Percentiles rank a stretch among this genome's conserved stretches.
Conservation (phyloP, 495 filamentous ascomycete genomes). For the Neurospora tetrasperma region DNA sequence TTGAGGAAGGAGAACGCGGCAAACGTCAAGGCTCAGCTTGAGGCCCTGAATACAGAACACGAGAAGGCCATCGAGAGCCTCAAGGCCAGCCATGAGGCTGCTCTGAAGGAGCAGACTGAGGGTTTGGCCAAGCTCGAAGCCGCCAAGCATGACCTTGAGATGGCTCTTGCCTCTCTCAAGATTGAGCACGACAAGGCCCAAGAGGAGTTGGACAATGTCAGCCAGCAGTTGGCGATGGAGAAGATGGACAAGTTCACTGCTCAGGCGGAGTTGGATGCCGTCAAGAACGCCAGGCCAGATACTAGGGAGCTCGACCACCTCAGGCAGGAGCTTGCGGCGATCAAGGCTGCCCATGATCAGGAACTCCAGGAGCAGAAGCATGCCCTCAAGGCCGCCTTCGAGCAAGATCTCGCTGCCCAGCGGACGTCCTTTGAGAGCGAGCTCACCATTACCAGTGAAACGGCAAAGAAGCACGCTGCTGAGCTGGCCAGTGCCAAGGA, state of each 20-base stretch:
- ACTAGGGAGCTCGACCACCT: conserved; percentile 34
- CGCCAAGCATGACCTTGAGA: conserved; percentile 15
- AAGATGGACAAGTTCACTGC: conserved; percentile 46
- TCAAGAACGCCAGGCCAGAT: conserved; percentile 41
- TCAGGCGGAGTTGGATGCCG: conserved; percentile 43
- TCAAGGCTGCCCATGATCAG: conserved; percentile 13
- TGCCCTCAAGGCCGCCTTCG: conserved; percentile 27
- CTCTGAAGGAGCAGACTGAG: conserved; percentile 8
- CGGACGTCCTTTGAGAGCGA: conserved; percentile 3
- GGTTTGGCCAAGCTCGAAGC: conserved; percentile 14
- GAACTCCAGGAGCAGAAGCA: conserved; percentile 22
- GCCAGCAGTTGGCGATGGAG: conserved; percentile 39
- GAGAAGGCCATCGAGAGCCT: conserved; percentile 31
- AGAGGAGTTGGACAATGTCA: conserved; percentile 32
- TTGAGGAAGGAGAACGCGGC: conserved; percentile 24
- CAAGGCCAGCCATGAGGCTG: conserved; percentile 27
- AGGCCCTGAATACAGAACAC: conserved; percentile 33
- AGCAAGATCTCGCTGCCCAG: conserved; percentile 19
- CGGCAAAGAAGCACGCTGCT: conserved; percentile 12
- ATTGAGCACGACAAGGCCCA: conserved; percentile 29
- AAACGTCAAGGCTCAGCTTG: conserved; percentile 24
- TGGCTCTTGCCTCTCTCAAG: conserved; percentile 15
- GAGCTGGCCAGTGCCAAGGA: conserved; percentile 29
- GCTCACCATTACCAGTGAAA: not conserved
- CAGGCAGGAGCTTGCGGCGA: conserved; percentile 26